These are phyloP conservation scores for Atractiella rhizophila DNA, from an alignment of 768 basidiomycete genomes.

Conservation along the genomic window DNA sequence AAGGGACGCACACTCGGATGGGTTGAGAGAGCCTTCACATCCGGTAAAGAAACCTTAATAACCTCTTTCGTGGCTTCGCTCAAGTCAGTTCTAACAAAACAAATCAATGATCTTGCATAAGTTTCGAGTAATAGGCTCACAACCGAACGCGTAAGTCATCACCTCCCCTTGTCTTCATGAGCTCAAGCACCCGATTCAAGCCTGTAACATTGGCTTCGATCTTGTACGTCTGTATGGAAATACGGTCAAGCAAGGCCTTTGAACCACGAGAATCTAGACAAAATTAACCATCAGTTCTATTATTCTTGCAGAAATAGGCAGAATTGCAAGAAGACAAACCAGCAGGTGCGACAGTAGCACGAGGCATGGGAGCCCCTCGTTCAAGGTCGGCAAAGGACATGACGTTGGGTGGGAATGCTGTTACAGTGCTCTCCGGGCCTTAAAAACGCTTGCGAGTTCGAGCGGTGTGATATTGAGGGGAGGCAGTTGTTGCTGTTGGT, in stretches of 20 bases:
- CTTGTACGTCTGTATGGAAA: slow-evolving; percentile 74
- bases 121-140: background rate
- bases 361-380: no score
- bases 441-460: no score
- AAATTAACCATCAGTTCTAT: no score
- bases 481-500: no score
- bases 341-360: no score
- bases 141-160: background rate
- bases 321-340: no score
- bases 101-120: background rate
- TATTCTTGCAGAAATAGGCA: no score
- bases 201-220: slow-evolving; percentile 93
- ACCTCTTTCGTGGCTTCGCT: slow-evolving; percentile 83
- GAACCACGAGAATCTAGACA: no score
- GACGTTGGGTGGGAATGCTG: no score
- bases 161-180: slow-evolving; percentile 54
- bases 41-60: slow-evolving; percentile 78
- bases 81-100: slow-evolving; percentile 47
- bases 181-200: slow-evolving; percentile 84
- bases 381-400: no score
- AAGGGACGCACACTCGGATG: slow-evolving; percentile 28
- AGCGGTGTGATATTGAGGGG: no score
- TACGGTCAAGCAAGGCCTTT: slow-evolving; percentile 2
- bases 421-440: no score
- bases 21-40: slow-evolving; percentile 61